Percentiles rank a stretch among this genome's conserved stretches.
These are phyloP conservation scores for Eucalyptus sp. DNA, from an alignment of 345 rosid genomes.

Conservation along the genomic window DNA sequence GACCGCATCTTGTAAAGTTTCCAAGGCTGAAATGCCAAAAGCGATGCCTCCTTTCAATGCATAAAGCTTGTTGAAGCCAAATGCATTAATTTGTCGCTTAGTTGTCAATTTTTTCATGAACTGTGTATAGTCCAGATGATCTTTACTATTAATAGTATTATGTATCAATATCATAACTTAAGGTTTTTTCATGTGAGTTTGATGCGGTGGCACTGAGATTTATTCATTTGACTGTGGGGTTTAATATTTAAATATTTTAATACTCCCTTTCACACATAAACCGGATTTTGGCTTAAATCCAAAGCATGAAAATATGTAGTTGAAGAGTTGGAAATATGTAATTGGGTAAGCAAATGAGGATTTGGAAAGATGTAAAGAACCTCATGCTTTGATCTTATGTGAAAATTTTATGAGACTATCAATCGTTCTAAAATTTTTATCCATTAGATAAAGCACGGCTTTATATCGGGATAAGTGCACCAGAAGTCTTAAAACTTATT, in stretches of 20 bases:
- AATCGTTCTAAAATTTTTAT: background rate
- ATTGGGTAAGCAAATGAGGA: background rate
- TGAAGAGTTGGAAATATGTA: background rate
- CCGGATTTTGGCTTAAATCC: background rate
- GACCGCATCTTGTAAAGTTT: background rate
- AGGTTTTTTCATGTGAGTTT: background rate
- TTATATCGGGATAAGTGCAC: background rate
- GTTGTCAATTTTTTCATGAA: background rate
- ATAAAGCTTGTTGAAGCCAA: background rate
- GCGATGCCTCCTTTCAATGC: background rate
- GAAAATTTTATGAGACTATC: background rate
- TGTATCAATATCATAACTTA: background rate
- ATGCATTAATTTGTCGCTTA: background rate
- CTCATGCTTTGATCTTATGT: background rate
- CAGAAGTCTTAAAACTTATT: accelerated
- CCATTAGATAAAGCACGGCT: background rate
- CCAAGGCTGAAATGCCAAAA: background rate
- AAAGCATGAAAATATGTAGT: background rate
- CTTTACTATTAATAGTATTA: background rate
- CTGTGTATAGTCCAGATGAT: background rate
- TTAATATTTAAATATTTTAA: background rate
- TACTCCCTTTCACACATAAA: background rate
- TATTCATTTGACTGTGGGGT: background rate
- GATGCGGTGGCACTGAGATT: background rate
- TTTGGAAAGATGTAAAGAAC: background rate